phyloP scores from a whole-genome alignment of 495 filamentous ascomycete species.

The Trichoderma erinaceum region DNA sequence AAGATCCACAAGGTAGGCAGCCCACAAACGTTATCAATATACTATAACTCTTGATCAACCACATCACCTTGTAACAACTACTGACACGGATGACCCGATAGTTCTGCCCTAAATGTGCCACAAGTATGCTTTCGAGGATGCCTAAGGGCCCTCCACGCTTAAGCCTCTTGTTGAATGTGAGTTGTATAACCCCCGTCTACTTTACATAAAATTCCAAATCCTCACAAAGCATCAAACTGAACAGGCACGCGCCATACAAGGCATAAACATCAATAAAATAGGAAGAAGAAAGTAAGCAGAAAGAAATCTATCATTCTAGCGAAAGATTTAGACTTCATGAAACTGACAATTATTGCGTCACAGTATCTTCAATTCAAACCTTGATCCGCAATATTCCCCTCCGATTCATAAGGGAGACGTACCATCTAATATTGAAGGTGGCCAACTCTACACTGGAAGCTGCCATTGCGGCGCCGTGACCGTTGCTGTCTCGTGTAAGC shows the following conservation, averaged over 20 bases:
- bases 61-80: too few species aligned
- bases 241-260: conserved; percentile 27
- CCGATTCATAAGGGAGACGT: conserved; percentile 33
- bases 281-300: conserved; percentile 17
- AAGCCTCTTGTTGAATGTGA: conserved; percentile 24
- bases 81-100: conserved; percentile 15
- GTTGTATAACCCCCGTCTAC: not conserved
- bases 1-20: conserved; percentile 31
- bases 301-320: too few species aligned
- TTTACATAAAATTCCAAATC: too few species aligned
- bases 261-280: conserved; percentile 31
- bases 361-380: conserved; percentile 21
- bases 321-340: not conserved
- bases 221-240: not conserved
- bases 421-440: conserved; percentile 31
- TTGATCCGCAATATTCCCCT: conserved; percentile 31
- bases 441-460: conserved; percentile 40
- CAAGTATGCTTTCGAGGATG: conserved; percentile 17
- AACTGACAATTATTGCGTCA: not conserved
- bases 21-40: too few species aligned
- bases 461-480: conserved; percentile 49
- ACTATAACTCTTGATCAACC: too few species aligned
- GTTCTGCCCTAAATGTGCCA: conserved; percentile 42
- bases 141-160: not conserved
- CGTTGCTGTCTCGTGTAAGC: conserved; percentile 34